Conservation (phyloP, 2,329 filamentous ascomycete genomes). For the Rutstroemia sp. region DNA sequence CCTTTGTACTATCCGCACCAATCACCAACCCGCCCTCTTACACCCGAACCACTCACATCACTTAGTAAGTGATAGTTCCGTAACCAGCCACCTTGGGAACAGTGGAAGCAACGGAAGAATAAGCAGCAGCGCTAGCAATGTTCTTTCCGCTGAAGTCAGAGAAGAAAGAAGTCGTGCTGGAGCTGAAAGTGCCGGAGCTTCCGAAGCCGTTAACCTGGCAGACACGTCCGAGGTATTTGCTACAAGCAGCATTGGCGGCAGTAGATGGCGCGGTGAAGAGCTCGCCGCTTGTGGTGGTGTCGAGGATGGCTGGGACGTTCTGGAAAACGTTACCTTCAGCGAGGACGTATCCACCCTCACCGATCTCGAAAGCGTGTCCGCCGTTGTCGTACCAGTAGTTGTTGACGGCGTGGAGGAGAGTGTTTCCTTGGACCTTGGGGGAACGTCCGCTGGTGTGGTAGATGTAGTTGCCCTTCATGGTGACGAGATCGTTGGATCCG, state of each 20-base stretch:
- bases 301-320: constrained; percentile 23
- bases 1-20: no score
- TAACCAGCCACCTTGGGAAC: neutral
- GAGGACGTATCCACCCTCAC: constrained; percentile 28
- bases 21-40: no score
- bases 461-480: constrained; percentile 38
- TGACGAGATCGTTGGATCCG: constrained; percentile 34
- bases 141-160: constrained; percentile 28
- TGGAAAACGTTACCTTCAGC: constrained; percentile 41
- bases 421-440: constrained; percentile 36
- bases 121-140: constrained; percentile 22
- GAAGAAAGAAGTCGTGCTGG: constrained; percentile 25
- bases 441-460: constrained; percentile 38
- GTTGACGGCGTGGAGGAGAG: constrained; percentile 36
- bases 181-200: constrained; percentile 26
- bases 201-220: constrained; percentile 22
- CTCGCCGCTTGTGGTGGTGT: constrained; percentile 19
- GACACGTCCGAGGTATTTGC: constrained; percentile 14
- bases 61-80: neutral
- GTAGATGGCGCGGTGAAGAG: constrained; percentile 12
- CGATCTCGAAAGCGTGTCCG: constrained; percentile 39
- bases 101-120: neutral
- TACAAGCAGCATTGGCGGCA: constrained; percentile 18
- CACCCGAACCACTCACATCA: neutral
- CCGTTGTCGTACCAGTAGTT: constrained; percentile 36